These are phyloP conservation scores for Panaeolus cyanescens DNA, from an alignment of 768 basidiomycete species.

Conservation along the genomic window DNA sequence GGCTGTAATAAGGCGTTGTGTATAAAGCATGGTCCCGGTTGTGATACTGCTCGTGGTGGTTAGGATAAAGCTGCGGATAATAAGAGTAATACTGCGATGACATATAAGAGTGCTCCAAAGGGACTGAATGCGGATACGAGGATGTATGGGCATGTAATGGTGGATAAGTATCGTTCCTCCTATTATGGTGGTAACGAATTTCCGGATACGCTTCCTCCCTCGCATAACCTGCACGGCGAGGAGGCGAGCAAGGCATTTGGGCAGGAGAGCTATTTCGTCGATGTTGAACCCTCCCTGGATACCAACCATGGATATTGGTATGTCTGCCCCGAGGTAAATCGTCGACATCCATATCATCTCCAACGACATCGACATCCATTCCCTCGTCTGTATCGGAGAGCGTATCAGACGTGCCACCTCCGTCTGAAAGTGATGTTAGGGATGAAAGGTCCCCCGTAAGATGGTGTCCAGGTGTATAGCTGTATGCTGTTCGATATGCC, in stretches of 20 bases:
- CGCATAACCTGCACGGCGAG: neutral
- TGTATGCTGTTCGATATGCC: neutral
- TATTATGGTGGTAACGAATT: neutral
- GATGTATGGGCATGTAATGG: neutral
- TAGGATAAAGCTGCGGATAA: neutral
- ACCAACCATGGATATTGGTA: neutral
- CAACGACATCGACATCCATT: neutral
- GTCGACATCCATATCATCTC: constrained; percentile 9
- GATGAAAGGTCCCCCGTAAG: neutral
- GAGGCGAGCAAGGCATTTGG: neutral
- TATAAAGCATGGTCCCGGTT: neutral
- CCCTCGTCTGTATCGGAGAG: neutral
- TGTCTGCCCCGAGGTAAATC: neutral
- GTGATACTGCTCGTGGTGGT: neutral
- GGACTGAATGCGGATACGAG: neutral
- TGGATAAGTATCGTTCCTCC: neutral
- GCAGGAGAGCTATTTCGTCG: neutral
- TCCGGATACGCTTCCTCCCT: neutral
- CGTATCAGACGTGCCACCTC: neutral
- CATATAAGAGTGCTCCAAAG: neutral
- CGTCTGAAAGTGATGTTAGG: neutral
- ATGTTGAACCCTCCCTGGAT: neutral
- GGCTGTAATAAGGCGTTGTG: neutral
- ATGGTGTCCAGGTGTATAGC: neutral
- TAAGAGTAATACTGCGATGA: neutral